Evolutionary conservation across 148 eudicot genomes (phyloP).

Genomic region (Rhododendron henanense): DNA sequence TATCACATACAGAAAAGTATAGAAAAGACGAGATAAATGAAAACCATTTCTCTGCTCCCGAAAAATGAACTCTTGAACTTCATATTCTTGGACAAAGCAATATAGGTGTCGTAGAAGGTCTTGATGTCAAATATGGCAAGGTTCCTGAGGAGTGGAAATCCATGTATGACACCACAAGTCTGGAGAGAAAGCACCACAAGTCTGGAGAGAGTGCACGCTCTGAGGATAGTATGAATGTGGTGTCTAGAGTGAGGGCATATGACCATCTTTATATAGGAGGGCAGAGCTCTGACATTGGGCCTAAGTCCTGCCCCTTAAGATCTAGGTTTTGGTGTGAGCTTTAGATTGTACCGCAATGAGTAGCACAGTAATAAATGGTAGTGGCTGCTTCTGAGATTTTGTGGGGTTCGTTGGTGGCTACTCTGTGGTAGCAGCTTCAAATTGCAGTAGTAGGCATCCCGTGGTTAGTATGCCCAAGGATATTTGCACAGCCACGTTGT

Average conservation of each 20-base stretch:
- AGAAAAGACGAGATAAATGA: neutral
- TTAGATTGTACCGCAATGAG: neutral
- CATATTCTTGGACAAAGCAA: neutral
- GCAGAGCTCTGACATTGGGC: too few species aligned
- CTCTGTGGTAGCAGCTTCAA: neutral
- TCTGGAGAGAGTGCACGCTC: too few species aligned
- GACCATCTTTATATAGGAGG: neutral
- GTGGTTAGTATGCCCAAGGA: too few species aligned
- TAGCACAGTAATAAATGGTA: neutral
- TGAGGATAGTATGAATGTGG: neutral
- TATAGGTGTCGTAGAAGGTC: neutral
- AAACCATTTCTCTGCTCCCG: neutral
- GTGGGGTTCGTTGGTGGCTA: neutral
- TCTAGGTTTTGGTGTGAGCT: too few species aligned
- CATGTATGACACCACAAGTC: too few species aligned
- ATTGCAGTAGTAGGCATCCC: neutral
- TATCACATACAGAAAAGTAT: neutral
- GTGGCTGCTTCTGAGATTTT: neutral
- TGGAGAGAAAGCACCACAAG: too few species aligned
- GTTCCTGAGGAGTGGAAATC: neutral
- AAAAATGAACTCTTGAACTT: neutral
- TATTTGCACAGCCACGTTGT: too few species aligned
- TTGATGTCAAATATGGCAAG: neutral
- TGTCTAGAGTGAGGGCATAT: neutral
- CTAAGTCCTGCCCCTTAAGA: too few species aligned